Evolutionary conservation across 306 rosid species (phyloP), one percentile per base, ranked within the genome.

Genomic region (Albizia julibrissin): DNA sequence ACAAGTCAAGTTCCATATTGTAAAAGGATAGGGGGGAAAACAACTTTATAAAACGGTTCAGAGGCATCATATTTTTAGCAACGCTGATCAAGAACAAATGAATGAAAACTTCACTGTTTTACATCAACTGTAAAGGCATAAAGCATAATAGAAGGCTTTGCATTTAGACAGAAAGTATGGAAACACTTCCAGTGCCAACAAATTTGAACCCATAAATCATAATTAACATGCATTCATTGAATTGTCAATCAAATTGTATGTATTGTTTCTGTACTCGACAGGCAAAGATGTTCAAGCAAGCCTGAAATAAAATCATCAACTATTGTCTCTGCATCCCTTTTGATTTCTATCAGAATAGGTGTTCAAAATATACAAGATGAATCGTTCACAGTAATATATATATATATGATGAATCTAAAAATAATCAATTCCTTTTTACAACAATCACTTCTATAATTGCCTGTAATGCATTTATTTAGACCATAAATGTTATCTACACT

Each of bases 1-100:
- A 83, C 21, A 74, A 75, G 79, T n/a, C 27, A 76, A 77, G 79
- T 19, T 37, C 80, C 62, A 70, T 44, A 40, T 71, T 69, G 76
- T 87, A 75, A 50, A 7, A 46, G 69, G 39, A 62, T 62, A 27
- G 69, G 8, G 13, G 68, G 8, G 13, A 59, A 62, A 62, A 14
- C 37, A 62, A 62, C 71, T 40, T 1, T 3, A 34, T n/a, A 42
- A 42, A 40, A 46, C 2, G 49, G 52, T 59, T 26, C 26, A 79
- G 43, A 69, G n/a, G 13, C 33, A 79, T 40, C 2, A 16, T 50
- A 58, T 26, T 34, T 75, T 73, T 67, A 22, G 27, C 72, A 54
- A 52, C 65, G 21, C 39, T 72, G 40, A 34, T 52, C 73, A 74
- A 56, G 34, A 79, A 49, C 54, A 83, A 67, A 52, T 24, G 46